These are phyloP conservation scores for Leccinum barrowsii DNA, from an alignment of 768 basidiomycete genomes.

Conservation along the genomic window DNA sequence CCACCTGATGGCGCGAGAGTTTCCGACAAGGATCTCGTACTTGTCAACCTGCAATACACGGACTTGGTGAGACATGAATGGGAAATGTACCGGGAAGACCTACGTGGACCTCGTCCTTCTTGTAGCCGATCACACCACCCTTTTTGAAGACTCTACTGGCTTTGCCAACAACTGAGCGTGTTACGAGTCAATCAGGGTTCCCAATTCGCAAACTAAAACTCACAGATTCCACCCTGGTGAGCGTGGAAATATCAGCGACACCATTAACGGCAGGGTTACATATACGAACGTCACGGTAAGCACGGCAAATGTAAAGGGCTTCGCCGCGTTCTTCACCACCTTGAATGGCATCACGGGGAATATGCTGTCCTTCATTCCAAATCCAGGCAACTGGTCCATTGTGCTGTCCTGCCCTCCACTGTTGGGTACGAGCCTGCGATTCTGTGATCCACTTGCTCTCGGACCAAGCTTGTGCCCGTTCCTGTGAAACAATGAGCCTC, in stretches of 20 bases:
- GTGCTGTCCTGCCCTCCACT: conserved; percentile 43
- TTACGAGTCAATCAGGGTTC: conserved; percentile 1
- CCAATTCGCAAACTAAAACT: conserved; percentile 9
- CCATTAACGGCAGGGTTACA: not conserved
- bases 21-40: conserved; percentile 71
- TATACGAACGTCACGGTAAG: conserved; percentile 50
- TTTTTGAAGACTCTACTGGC: conserved; percentile 54
- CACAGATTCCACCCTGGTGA: conserved; percentile 52
- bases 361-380: conserved; percentile 52
- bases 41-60: conserved; percentile 44
- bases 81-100: conserved; percentile 6
- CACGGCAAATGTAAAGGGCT: conserved; percentile 56
- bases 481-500: conserved; percentile 30
- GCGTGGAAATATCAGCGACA: conserved; percentile 4
- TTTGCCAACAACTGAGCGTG: conserved; percentile 57
- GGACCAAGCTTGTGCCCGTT: conserved; percentile 50
- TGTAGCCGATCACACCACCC: conserved; percentile 64
- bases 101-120: conserved; percentile 57
- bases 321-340: conserved; percentile 54
- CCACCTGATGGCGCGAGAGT: conserved; percentile 57
- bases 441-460: conserved; percentile 52
- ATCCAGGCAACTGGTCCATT: conserved; percentile 58
- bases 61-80: not conserved
- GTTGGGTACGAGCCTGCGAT: conserved; percentile 50
- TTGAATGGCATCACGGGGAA: conserved; percentile 55